Evolutionary conservation across 306 rosid genomes (phyloP).

Genomic region (Quercus glauca): DNA sequence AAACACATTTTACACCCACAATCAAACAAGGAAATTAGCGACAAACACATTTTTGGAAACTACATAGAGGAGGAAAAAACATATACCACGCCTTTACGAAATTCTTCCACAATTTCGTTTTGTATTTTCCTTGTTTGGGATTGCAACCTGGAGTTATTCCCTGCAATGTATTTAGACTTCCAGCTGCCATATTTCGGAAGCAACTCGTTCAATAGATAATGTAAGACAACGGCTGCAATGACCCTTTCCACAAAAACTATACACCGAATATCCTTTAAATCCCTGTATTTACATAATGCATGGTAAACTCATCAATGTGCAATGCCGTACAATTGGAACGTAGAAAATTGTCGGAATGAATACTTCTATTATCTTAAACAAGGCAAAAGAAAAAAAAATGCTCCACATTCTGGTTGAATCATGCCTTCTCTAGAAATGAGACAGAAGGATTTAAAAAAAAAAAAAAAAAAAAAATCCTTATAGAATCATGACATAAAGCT

Average conservation of each 20-base stretch:
- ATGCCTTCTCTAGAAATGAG: not conserved
- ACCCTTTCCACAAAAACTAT: slow-evolving; percentile 84
- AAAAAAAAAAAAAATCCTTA: not conserved
- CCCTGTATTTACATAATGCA: slow-evolving; percentile 34
- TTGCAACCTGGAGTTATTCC: slow-evolving; percentile 40
- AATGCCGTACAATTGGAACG: not conserved
- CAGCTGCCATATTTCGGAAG: slow-evolving; percentile 66
- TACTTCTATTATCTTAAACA: not conserved
- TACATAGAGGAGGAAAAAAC: not conserved
- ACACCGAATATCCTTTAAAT: slow-evolving; percentile 62
- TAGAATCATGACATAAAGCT: not conserved
- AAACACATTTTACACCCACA: slow-evolving; percentile 17
- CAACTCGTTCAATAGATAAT: slow-evolving; percentile 44
- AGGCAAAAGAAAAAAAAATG: not conserved
- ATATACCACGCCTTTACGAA: slow-evolving; percentile 74
- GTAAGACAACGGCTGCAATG: slow-evolving; percentile 63
- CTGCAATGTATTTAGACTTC: slow-evolving; percentile 79
- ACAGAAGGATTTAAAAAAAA: not conserved
- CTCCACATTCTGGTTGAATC: not conserved
- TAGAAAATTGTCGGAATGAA: not conserved
- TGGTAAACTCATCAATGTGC: slow-evolving; percentile 12
- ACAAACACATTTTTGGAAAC: not conserved
- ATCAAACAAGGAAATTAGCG: slow-evolving; percentile 11
- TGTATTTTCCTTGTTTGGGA: slow-evolving; percentile 60
- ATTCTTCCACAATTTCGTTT: slow-evolving; percentile 73